phyloP scores from a whole-genome alignment of 2,329 filamentous ascomycete genomes.

The Penicillium frequentans region DNA sequence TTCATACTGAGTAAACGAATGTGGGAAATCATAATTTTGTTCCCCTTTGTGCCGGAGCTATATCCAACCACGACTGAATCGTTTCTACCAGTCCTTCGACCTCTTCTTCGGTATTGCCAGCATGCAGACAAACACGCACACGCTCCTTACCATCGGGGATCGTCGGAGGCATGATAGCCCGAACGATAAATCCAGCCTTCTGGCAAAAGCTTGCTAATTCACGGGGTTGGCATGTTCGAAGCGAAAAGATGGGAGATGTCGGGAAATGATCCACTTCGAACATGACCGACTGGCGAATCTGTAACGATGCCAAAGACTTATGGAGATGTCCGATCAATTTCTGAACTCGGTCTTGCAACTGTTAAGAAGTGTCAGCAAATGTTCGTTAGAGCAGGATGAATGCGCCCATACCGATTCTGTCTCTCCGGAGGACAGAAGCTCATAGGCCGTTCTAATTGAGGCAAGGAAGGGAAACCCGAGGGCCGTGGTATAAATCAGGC shows the following conservation, averaged over 20 bases:
- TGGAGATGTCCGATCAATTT: slow-evolving; percentile 49
- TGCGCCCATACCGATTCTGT: slow-evolving; percentile 43
- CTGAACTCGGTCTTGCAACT: slow-evolving; percentile 50
- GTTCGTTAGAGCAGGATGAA: background rate
- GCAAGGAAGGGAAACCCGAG: slow-evolving; percentile 63
- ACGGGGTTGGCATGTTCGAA: slow-evolving; percentile 60
- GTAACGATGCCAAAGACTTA: slow-evolving; percentile 43
- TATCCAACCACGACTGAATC: slow-evolving; percentile 51
- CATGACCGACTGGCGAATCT: slow-evolving; percentile 24
- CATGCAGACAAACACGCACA: slow-evolving; percentile 67
- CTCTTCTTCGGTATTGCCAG: slow-evolving; percentile 61
- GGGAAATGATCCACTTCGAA: slow-evolving; percentile 46
- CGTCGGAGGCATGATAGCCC: slow-evolving; percentile 68
- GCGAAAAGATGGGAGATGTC: slow-evolving; percentile 63
- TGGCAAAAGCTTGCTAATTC: slow-evolving; percentile 63
- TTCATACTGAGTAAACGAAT: background rate
- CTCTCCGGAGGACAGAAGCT: slow-evolving; percentile 53
- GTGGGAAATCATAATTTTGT: background rate
- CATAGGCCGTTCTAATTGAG: slow-evolving; percentile 59
- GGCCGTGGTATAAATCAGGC: slow-evolving; percentile 72
- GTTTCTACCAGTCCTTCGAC: slow-evolving; percentile 54
- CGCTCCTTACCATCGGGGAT: slow-evolving; percentile 64
- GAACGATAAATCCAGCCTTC: slow-evolving; percentile 57
- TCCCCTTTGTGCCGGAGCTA: background rate
- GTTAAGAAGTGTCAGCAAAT: background rate